Evolutionary conservation across 1,284 basidiomycete species (phyloP).

Genomic region (Austroboletus rostrupii): DNA sequence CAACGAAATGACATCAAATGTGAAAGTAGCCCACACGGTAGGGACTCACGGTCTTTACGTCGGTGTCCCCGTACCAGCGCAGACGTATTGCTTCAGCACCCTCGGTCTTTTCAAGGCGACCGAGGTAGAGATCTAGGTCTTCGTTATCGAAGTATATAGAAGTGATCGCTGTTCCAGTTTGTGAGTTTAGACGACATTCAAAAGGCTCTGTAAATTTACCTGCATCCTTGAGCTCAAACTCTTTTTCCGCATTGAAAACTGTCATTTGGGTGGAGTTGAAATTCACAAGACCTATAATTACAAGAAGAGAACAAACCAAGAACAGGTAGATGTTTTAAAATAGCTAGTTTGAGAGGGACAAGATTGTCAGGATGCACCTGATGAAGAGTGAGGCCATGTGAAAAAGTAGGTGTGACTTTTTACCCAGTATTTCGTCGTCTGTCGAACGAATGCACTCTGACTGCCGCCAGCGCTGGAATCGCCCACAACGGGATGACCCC

Average conservation of each 20-base stretch:
- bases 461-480: slow-evolving; percentile 92
- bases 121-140: slow-evolving; percentile 95
- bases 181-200: slow-evolving; percentile 6
- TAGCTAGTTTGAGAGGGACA: slow-evolving; percentile 93
- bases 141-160: slow-evolving; percentile 95
- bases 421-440: slow-evolving; percentile 99
- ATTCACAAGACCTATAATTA: background rate
- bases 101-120: slow-evolving; percentile 96
- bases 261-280: slow-evolving; percentile 14
- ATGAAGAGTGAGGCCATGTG: slow-evolving; percentile 7
- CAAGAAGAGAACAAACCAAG: slow-evolving; percentile 53
- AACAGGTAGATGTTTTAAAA: slow-evolving; percentile 90
- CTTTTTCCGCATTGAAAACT: slow-evolving; percentile 97
- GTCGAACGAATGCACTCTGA: slow-evolving; percentile 95
- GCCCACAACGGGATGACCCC: slow-evolving; percentile 91
- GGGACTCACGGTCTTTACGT: slow-evolving; percentile 65
- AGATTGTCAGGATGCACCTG: slow-evolving; percentile 92
- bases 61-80: slow-evolving; percentile 96
- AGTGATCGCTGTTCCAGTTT: slow-evolving; percentile 58
- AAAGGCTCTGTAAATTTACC: slow-evolving; percentile 41
- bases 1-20: background rate
- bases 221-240: slow-evolving; percentile 86
- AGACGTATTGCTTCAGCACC: slow-evolving; percentile 96
- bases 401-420: slow-evolving; percentile 17
- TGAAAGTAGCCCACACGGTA: background rate